phyloP scores from a whole-genome alignment of 768 basidiomycete species.

The Polyporus arcularius region DNA sequence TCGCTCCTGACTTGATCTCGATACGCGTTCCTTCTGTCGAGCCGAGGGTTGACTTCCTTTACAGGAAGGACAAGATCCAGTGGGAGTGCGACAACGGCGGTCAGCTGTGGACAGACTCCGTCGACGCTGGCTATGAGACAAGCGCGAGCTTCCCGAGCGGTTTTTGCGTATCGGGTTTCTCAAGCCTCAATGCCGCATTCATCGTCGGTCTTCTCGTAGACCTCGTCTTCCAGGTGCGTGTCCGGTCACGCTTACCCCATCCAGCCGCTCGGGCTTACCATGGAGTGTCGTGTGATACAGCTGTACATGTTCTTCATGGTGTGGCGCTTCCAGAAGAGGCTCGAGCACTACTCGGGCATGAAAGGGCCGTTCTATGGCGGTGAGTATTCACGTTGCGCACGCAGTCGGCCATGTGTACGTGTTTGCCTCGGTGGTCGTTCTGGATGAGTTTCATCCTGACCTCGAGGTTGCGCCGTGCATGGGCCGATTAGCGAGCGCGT shows the following conservation, averaged over 20 bases:
- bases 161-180: constrained; percentile 63
- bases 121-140: constrained; percentile 41
- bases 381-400: constrained; percentile 35
- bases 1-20: neutral
- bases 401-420: constrained; percentile 1
- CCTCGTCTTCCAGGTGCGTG: constrained; percentile 65
- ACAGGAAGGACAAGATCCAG: constrained; percentile 63
- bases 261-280: constrained; percentile 20
- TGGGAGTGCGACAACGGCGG: constrained; percentile 79
- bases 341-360: constrained; percentile 67
- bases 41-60: constrained; percentile 7
- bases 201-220: constrained; percentile 64
- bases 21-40: constrained; percentile 1
- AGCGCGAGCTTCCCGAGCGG: constrained; percentile 50
- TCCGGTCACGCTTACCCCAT: constrained; percentile 23
- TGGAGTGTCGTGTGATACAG: constrained; percentile 36
- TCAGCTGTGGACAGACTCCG: constrained; percentile 55
- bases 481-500: constrained; percentile 8
- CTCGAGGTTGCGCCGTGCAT: constrained; percentile 5
- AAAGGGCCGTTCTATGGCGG: constrained; percentile 65
- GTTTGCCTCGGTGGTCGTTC: constrained; percentile 4
- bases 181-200: constrained; percentile 63
- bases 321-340: constrained; percentile 72
- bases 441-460: constrained; percentile 5
- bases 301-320: constrained; percentile 76